These are phyloP conservation scores for Sporothrix luriei DNA, from an alignment of 2,329 filamentous ascomycete genomes.

Conservation along the genomic window DNA sequence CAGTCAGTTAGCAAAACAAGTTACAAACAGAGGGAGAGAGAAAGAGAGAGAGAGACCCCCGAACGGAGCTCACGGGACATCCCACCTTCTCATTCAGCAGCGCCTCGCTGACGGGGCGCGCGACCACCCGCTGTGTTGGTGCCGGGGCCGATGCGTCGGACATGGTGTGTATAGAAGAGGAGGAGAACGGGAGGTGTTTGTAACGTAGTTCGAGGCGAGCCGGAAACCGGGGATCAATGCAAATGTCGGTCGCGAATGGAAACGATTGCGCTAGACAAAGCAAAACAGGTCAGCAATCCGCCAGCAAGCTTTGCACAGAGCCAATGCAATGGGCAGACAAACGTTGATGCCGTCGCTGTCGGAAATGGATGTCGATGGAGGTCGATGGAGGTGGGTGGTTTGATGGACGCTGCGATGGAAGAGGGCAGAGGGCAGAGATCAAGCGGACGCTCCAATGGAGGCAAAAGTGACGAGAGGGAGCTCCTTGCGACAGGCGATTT, in stretches of 20 bases:
- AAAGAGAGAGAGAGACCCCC: too few relatives aligned
- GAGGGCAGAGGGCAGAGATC: not conserved
- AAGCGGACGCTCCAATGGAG: not conserved
- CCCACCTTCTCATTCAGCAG: conserved; percentile 97
- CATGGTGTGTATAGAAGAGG: conserved; percentile 50
- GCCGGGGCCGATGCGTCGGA: conserved; percentile 58
- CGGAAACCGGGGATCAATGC: not conserved
- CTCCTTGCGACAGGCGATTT: conserved; percentile 20
- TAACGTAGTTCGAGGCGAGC: not conserved
- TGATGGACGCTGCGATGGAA: not conserved
- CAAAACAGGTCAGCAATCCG: not conserved
- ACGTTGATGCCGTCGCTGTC: conserved; percentile 15
- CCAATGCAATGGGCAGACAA: not conserved
- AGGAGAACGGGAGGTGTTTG: not conserved
- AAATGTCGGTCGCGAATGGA: not conserved
- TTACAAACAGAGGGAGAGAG: too few relatives aligned
- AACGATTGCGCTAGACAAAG: not conserved
- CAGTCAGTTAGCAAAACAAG: conserved; percentile 31
- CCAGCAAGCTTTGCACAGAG: not conserved
- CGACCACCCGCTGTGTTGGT: conserved; percentile 63
- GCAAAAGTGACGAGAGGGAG: conserved; percentile 7
- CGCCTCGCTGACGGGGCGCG: conserved; percentile 92
- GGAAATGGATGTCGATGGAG: conserved; percentile 1
- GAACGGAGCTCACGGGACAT: too few relatives aligned
- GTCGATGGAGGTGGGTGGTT: conserved; percentile 3